Evolutionary conservation across 2,329 filamentous ascomycete species (phyloP).

Genomic region (Fusarium beomiforme): DNA sequence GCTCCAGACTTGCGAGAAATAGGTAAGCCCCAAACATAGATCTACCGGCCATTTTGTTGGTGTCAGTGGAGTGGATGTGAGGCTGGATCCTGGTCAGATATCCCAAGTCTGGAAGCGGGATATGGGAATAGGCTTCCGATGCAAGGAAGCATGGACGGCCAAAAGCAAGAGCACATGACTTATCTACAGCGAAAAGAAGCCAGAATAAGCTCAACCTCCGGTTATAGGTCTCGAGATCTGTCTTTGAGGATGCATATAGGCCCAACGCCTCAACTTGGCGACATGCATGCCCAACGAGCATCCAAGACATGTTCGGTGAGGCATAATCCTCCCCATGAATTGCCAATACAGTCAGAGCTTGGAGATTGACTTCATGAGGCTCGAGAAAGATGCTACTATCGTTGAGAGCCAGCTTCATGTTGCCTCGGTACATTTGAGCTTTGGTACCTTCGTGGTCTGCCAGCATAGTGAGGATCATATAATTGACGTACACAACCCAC

Average conservation of each 20-base stretch:
- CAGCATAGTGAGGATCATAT: slow-evolving; percentile 1
- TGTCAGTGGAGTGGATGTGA: not conserved
- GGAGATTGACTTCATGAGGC: not conserved
- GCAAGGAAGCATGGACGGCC: not conserved
- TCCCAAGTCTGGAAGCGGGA: not conserved
- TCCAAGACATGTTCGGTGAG: slow-evolving; percentile 10
- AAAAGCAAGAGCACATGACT: slow-evolving; percentile 15
- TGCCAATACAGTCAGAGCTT: not conserved
- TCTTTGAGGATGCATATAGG: not conserved
- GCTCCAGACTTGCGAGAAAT: not conserved
- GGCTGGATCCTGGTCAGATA: not conserved
- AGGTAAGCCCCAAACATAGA: not conserved
- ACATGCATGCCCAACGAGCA: slow-evolving; percentile 19
- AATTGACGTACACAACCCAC: slow-evolving; percentile 11
- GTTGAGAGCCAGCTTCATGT: slow-evolving; percentile 9
- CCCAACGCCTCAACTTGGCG: slow-evolving; percentile 7
- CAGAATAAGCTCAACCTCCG: slow-evolving; percentile 4
- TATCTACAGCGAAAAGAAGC: slow-evolving; percentile 12
- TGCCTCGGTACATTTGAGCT: not conserved
- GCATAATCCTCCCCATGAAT: slow-evolving; percentile 15
- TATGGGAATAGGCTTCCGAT: not conserved
- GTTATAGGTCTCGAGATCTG: not conserved
- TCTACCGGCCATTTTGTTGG: accelerated
- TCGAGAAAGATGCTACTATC: slow-evolving; percentile 16
- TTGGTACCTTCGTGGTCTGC: not conserved